Evolutionary conservation across 306 rosid genomes (phyloP).

Genomic region (Citrullus mucosospermus): DNA sequence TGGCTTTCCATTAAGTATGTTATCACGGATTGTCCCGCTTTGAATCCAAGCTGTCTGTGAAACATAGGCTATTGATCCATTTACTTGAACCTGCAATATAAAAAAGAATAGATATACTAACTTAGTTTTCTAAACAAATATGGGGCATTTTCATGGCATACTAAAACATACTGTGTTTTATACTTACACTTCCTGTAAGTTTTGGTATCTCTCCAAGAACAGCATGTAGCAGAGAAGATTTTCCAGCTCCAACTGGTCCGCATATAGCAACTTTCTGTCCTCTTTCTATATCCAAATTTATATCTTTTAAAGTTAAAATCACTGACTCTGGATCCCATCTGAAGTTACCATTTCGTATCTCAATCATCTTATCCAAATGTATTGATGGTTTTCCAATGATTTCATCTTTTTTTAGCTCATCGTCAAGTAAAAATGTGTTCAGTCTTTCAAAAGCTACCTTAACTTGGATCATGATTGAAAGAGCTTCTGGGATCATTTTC

Average conservation of each 20-base stretch:
- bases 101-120: not conserved
- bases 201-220: slow-evolving; percentile 64
- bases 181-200: slow-evolving; percentile 59
- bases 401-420: slow-evolving; percentile 29
- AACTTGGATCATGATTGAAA: slow-evolving; percentile 57
- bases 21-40: slow-evolving; percentile 64
- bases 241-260: slow-evolving; percentile 80
- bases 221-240: slow-evolving; percentile 63
- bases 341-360: slow-evolving; percentile 40
- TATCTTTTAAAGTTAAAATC: slow-evolving; percentile 30
- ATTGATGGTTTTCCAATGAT: slow-evolving; percentile 5
- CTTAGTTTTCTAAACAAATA: not conserved
- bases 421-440: slow-evolving; percentile 44
- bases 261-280: slow-evolving; percentile 63
- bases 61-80: slow-evolving; percentile 58
- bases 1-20: slow-evolving; percentile 60
- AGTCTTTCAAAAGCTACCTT: slow-evolving; percentile 63
- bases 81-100: slow-evolving; percentile 37
- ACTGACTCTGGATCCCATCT: slow-evolving; percentile 45
- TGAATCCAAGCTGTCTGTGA: slow-evolving; percentile 80
- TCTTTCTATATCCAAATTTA: slow-evolving; percentile 31
- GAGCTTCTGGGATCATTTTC: slow-evolving; percentile 61
- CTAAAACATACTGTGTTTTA: not conserved
- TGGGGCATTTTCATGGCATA: not conserved
- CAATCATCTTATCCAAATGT: slow-evolving; percentile 19